Conservation (phyloP, 2,329 filamentous ascomycete genomes). For the Lithohypha guttulata region DNA sequence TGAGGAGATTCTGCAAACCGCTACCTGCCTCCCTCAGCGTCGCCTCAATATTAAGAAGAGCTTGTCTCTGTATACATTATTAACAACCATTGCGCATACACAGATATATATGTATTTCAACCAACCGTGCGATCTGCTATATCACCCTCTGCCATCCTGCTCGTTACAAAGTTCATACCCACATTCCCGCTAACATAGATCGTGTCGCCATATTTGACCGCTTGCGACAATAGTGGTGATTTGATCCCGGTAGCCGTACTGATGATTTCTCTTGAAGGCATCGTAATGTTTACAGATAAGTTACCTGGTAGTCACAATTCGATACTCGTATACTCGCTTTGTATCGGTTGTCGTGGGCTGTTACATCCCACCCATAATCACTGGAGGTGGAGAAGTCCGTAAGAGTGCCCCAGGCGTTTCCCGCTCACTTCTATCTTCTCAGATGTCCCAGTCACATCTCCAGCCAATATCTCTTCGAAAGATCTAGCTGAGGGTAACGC, state of each 20-base stretch:
- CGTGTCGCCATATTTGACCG: slow-evolving; percentile 22
- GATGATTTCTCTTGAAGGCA: slow-evolving; percentile 18
- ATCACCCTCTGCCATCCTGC: slow-evolving; percentile 20
- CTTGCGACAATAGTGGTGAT: slow-evolving; percentile 23
- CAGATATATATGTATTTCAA: neutral
- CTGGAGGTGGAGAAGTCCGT: too few species aligned
- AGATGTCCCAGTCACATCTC: too few species aligned
- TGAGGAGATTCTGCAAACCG: slow-evolving; percentile 14
- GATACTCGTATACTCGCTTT: too few species aligned
- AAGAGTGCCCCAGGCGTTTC: too few species aligned
- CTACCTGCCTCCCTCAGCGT: slow-evolving; percentile 14
- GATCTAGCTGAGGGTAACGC: too few species aligned
- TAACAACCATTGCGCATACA: neutral
- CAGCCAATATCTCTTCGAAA: too few species aligned
- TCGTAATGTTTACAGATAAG: too few species aligned
- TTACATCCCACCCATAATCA: too few species aligned
- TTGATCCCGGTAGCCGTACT: slow-evolving; percentile 19
- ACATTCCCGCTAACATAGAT: slow-evolving; percentile 23
- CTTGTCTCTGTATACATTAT: slow-evolving; percentile 7
- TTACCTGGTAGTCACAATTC: too few species aligned
- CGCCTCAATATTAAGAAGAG: slow-evolving; percentile 12
- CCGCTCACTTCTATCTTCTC: too few species aligned
- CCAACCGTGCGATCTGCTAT: slow-evolving; percentile 21
- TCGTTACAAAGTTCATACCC: slow-evolving; percentile 20
- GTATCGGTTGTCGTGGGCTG: too few species aligned